Evolutionary conservation across 805 yeast genomes (phyloP).

Genomic region (Zygoascus flipseniorum): DNA sequence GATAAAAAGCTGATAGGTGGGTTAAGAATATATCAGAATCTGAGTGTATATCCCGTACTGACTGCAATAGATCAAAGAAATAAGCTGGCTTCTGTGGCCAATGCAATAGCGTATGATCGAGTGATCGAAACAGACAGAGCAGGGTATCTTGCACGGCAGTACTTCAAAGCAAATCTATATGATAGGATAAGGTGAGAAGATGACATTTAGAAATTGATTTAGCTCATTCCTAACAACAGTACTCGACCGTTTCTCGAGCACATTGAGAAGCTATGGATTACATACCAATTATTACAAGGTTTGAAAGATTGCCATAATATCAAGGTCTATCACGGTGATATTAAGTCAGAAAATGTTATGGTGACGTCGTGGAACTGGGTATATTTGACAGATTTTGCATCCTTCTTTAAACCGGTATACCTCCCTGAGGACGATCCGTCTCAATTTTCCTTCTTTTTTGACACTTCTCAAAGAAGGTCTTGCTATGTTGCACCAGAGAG

Average conservation of each 20-base stretch:
- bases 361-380: conserved; percentile 89
- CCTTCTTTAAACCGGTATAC: conserved; percentile 66
- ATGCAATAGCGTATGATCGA: conserved; percentile 61
- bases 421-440: conserved; percentile 92
- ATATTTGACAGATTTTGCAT: conserved; percentile 72
- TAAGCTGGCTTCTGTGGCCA: conserved; percentile 43
- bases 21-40: conserved; percentile 5
- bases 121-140: conserved; percentile 87
- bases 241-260: conserved; percentile 79
- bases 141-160: conserved; percentile 80
- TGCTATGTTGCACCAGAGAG: conserved; percentile 96
- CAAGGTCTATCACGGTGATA: conserved; percentile 75
- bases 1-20: conserved; percentile 18
- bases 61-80: conserved; percentile 21
- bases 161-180: conserved; percentile 68
- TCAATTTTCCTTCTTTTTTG: conserved; percentile 85
- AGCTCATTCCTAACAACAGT: conserved; percentile 27
- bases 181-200: conserved; percentile 50
- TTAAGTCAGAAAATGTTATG: conserved; percentile 81
- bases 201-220: conserved; percentile 9
- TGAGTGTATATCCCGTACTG: neutral
- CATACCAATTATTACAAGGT: conserved; percentile 66
- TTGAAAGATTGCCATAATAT: conserved; percentile 54
- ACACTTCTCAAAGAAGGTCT: conserved; percentile 74
- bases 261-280: conserved; percentile 76